phyloP scores from a whole-genome alignment of 352 stramenopile species.

The Globisporangium middletonii region DNA sequence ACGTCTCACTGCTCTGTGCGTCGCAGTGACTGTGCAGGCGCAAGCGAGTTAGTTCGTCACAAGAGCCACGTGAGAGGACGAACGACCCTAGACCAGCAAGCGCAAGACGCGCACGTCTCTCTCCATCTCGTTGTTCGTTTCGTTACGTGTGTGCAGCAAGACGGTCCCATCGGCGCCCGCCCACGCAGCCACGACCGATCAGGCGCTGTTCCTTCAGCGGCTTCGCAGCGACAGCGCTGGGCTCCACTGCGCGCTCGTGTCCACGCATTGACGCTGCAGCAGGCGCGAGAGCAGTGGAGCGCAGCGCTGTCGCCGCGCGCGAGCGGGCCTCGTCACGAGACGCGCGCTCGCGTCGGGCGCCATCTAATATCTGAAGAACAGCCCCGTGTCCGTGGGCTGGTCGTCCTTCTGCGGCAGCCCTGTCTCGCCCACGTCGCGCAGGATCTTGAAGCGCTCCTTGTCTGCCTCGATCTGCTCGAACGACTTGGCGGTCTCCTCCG shows the following conservation, averaged over 20 bases:
- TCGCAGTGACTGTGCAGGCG: conserved; percentile 8
- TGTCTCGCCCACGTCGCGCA: conserved; percentile 75
- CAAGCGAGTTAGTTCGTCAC: conserved; percentile 7
- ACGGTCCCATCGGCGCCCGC: background rate
- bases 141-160: no score
- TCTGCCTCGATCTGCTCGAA: conserved; percentile 82
- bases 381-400: conserved; percentile 67
- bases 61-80: no score
- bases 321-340: background rate
- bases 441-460: conserved; percentile 66
- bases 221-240: background rate
- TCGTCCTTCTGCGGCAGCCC: conserved; percentile 66
- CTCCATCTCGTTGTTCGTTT: no score
- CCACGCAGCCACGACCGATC: background rate
- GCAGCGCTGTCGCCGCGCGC: background rate
- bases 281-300: no score
- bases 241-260: no score
- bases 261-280: no score
- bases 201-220: background rate
- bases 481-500: conserved; percentile 68
- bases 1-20: background rate
- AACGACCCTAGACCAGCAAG: background rate
- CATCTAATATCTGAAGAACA: conserved; percentile 89
- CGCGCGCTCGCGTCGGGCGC: conserved; percentile 2
- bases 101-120: background rate